Evolutionary conservation across 805 yeast species (phyloP), one percentile per base, ranked within the genome.

Genomic region (Candida berthetii): DNA sequence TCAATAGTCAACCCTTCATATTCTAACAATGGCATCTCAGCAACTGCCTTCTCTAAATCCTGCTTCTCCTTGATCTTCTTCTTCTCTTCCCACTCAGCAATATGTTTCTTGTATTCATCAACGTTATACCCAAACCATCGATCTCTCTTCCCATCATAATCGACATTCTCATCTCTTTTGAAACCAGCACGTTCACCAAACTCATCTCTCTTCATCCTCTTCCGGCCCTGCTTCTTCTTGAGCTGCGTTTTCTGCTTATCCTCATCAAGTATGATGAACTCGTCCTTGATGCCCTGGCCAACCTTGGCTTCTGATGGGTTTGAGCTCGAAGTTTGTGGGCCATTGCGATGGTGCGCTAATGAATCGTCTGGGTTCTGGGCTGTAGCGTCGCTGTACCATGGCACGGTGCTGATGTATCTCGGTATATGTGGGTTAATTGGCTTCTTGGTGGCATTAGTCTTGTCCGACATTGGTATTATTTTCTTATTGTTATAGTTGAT

Each of bases 91-190:
- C 83, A 76, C 36, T 64, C 64, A 39, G 61, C 56, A 6, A 78
- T 50, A 25, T 74, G 72, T 11, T 68, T 62, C 37, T 70, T 73
- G 65, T 84, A 85, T 40, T 83, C 87, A 10, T 68, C 65, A 1
- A 76, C 69, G 36, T 82, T 80, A 55, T 78, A 85, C 0, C 95
- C 95, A 54, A 75, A 83, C 95, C 93, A 86, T 44, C 87, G 68
- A 60, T 86, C 95, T 44, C 89, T 64, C 47, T 81, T 82, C 10
- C 80, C 73, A 52, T 85, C 95, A 72, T 80, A 86, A 36, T 71
- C 74, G 22, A 54, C 49, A 51, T 56, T 38, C 31, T 60, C 50
- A 31, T 47, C 40, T 68, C 68, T 29, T 70, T 55, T 4, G 85
- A 84, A 17, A 38, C 72, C 66, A 48, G 80, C 85, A 37, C 81